A percentile compares a stretch with the other conserved stretches of the same genome.
These are phyloP conservation scores for Filobasidium floriforme DNA, from an alignment of 768 basidiomycete genomes.

Conservation along the genomic window DNA sequence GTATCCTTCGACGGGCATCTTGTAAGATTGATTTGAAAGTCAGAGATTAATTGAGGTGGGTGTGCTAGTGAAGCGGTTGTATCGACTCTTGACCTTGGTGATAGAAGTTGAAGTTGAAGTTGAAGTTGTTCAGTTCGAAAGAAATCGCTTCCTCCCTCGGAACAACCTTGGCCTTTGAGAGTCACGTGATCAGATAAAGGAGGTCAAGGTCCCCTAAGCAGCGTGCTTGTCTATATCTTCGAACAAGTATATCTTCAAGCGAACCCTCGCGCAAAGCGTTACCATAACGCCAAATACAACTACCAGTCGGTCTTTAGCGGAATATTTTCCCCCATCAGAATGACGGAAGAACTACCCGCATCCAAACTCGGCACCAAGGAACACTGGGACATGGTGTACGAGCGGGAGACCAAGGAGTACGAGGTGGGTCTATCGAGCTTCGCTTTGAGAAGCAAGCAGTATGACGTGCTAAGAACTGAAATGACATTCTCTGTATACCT, in stretches of 20 bases:
- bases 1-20: neutral
- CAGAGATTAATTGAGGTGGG: neutral
- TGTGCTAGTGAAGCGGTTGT: neutral
- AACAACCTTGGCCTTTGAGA: too few species aligned
- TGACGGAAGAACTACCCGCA: conserved; percentile 40
- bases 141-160: too few species aligned
- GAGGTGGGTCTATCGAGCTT: conserved; percentile 23
- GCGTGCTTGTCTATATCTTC: too few species aligned
- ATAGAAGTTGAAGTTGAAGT: too few species aligned
- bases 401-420: conserved; percentile 46
- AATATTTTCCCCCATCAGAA: neutral
- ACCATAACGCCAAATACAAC: neutral
- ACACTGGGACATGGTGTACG: conserved; percentile 45
- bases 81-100: too few species aligned
- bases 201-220: too few species aligned
- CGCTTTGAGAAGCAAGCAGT: neutral
- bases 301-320: neutral
- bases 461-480: too few species aligned
- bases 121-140: too few species aligned
- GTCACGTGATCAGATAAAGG: too few species aligned
- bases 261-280: too few species aligned
- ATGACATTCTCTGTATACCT: neutral
- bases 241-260: too few species aligned
- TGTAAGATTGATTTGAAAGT: neutral
- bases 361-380: conserved; percentile 44